Conservation (phyloP, 768 basidiomycete species). For the Pulveroboletus sp. region DNA sequence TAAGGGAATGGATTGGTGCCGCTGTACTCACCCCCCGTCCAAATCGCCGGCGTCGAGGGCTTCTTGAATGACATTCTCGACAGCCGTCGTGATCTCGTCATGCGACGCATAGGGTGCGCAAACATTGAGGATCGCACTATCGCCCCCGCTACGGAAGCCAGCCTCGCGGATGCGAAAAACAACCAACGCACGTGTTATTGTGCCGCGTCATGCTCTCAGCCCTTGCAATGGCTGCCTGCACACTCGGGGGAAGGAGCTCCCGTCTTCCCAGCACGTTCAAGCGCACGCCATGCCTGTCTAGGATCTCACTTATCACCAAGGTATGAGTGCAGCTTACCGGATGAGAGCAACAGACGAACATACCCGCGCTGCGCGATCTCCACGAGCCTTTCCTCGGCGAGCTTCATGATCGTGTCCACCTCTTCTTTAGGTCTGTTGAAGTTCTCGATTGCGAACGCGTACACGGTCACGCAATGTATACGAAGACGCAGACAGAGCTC, state of each 20-base stretch:
- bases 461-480: constrained; percentile 84
- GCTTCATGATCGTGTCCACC: constrained; percentile 81
- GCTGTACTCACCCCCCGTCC: constrained; percentile 23
- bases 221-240: constrained; percentile 60
- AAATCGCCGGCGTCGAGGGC: constrained; percentile 30
- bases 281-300: constrained; percentile 78
- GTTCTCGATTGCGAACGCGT: constrained; percentile 98
- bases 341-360: constrained; percentile 21
- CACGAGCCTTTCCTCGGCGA: constrained; percentile 71
- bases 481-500: constrained; percentile 80
- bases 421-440: constrained; percentile 85
- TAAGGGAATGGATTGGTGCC: background rate
- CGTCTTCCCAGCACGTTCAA: constrained; percentile 77
- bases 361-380: constrained; percentile 83
- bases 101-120: constrained; percentile 90
- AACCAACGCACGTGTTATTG: constrained; percentile 54
- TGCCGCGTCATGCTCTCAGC: constrained; percentile 76
- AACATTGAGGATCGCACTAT: constrained; percentile 82
- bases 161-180: background rate
- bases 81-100: constrained; percentile 85
- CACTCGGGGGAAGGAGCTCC: constrained; percentile 71
- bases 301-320: constrained; percentile 54
- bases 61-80: constrained; percentile 36
- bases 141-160: background rate
- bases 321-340: background rate